Conservation (phyloP, 306 rosid species). For the Vicia faba region DNA sequence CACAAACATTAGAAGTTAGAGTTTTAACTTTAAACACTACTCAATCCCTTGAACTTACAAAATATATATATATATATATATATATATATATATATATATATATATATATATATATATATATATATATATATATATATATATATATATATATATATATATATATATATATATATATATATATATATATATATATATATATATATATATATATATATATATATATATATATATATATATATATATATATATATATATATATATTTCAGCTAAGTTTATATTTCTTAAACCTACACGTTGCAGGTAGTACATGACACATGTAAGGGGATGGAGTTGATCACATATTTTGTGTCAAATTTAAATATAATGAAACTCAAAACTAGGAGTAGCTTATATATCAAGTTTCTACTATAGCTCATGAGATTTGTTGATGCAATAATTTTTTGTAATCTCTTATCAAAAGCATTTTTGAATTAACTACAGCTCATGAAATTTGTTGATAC, state of each 20-base stretch:
- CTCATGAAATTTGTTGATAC: background rate
- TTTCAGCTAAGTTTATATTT: background rate
- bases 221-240: too few relatives aligned
- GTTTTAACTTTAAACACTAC: background rate
- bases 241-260: too few relatives aligned
- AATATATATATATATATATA: too few relatives aligned
- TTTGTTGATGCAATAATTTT: background rate
- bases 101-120: too few relatives aligned
- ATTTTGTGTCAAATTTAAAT: slow-evolving; percentile 39
- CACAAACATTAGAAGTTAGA: background rate
- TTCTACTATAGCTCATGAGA: background rate
- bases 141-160: too few relatives aligned
- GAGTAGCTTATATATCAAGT: background rate
- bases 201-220: too few relatives aligned
- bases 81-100: too few relatives aligned
- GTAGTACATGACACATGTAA: slow-evolving; percentile 37
- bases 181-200: too few relatives aligned
- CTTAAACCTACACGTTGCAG: slow-evolving; percentile 28
- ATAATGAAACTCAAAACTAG: background rate
- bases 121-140: too few relatives aligned
- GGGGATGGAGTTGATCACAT: slow-evolving; percentile 13
- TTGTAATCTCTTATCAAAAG: too few relatives aligned
- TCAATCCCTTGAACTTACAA: too few relatives aligned
- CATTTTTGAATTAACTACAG: background rate
- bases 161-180: too few relatives aligned